Conservation (phyloP, 352 stramenopile genomes). For the Phytophthora fragariaefolia region DNA sequence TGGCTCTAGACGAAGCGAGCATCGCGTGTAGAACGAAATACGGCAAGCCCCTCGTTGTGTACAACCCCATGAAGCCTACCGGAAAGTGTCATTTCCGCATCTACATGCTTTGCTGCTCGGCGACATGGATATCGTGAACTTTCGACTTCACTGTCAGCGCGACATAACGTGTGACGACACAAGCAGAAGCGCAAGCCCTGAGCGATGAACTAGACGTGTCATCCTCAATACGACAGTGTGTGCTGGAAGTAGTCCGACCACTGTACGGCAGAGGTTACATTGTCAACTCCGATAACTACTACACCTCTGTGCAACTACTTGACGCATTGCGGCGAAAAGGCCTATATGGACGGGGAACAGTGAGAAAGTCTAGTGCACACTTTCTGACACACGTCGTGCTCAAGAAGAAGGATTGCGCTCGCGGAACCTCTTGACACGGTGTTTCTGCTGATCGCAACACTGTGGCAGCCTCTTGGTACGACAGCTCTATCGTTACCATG, state of each 20-base stretch:
- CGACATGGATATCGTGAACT: constrained; percentile 33
- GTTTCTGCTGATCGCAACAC: constrained; percentile 14
- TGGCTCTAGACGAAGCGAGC: constrained; percentile 17
- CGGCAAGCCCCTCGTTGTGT: constrained; percentile 9
- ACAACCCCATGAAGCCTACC: constrained; percentile 19
- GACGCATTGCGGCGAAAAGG: constrained; percentile 22
- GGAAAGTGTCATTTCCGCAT: constrained; percentile 25
- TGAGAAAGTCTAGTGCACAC: constrained; percentile 20
- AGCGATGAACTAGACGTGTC: too few relatives aligned
- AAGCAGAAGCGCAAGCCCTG: too few relatives aligned
- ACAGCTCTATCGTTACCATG: constrained; percentile 3
- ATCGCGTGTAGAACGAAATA: constrained; percentile 8
- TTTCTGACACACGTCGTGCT: constrained; percentile 26
- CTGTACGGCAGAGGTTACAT: constrained; percentile 22
- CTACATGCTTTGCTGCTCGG: constrained; percentile 32
- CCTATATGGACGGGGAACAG: constrained; percentile 24
- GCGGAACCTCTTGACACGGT: not conserved
- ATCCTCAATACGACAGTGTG: not conserved
- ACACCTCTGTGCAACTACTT: constrained; percentile 37
- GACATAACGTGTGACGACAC: too few relatives aligned
- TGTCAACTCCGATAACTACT: constrained; percentile 46
- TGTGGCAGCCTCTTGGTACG: constrained; percentile 4
- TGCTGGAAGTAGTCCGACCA: constrained; percentile 35
- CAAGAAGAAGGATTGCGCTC: constrained; percentile 15
- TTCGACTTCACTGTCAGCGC: constrained; percentile 29